A percentile compares a stretch with the other conserved stretches of the same genome.
Evolutionary conservation across 768 basidiomycete species (phyloP).

Genomic region (Panaeolus papilionaceus): DNA sequence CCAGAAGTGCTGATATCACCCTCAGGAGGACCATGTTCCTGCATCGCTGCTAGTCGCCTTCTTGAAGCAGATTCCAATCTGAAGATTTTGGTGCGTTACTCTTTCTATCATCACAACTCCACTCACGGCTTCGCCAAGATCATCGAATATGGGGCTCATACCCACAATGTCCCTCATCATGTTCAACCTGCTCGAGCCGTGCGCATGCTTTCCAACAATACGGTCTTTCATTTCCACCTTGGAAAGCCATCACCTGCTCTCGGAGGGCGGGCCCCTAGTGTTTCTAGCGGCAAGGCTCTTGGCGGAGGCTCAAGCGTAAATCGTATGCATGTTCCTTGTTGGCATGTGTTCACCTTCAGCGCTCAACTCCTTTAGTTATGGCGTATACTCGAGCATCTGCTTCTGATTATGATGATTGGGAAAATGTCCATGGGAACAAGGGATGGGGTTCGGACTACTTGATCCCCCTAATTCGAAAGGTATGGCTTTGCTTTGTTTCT

Average conservation of each 20-base stretch:
- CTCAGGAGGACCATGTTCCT: conserved; percentile 58
- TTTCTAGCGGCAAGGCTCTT: conserved; percentile 54
- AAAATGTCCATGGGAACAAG: conserved; percentile 50
- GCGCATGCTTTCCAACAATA: conserved; percentile 42
- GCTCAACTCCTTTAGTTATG: conserved; percentile 38
- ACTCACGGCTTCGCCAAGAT: conserved; percentile 36
- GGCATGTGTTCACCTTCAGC: not conserved
- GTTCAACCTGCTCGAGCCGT: conserved; percentile 60
- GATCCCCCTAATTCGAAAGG: conserved; percentile 66
- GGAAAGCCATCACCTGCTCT: conserved; percentile 49
- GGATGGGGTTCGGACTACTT: conserved; percentile 67
- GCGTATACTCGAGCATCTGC: conserved; percentile 64
- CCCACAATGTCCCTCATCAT: conserved; percentile 50
- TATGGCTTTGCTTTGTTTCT: conserved; percentile 22
- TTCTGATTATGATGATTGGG: conserved; percentile 74
- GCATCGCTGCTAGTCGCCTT: conserved; percentile 61
- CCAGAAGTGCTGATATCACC: too few species aligned
- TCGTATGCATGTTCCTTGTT: conserved; percentile 40
- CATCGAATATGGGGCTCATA: conserved; percentile 63
- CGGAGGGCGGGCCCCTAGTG: conserved; percentile 48
- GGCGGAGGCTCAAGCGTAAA: conserved; percentile 73
- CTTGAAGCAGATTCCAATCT: conserved; percentile 56
- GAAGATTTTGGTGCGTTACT: conserved; percentile 51
- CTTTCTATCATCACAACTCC: not conserved
- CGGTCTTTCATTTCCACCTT: conserved; percentile 37